Evolutionary conservation across 495 filamentous ascomycete species (phyloP).

Genomic region (Talaromyces adpressus): DNA sequence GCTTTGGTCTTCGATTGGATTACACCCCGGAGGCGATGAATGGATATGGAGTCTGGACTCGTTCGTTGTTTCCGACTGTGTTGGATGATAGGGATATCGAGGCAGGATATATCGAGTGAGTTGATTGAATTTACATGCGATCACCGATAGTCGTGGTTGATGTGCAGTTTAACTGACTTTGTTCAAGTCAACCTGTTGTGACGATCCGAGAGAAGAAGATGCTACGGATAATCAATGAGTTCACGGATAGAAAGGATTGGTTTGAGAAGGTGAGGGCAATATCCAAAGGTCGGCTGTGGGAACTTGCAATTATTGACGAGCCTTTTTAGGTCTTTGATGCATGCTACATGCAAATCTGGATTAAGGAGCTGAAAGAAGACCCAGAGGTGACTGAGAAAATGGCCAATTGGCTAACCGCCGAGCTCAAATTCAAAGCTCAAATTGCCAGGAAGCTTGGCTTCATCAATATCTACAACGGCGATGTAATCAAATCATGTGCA

Average conservation of each 20-base stretch:
- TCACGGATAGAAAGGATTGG: conserved; percentile 46
- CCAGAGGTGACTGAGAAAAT: conserved; percentile 35
- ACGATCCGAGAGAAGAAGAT: conserved; percentile 32
- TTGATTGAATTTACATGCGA: not conserved
- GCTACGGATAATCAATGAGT: conserved; percentile 28
- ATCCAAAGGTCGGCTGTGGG: not conserved
- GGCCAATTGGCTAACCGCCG: conserved; percentile 43
- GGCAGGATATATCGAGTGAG: conserved; percentile 26
- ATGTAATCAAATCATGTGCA: conserved; percentile 27
- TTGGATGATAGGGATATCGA: conserved; percentile 28
- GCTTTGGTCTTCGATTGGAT: conserved; percentile 34
- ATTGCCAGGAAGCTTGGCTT: conserved; percentile 13
- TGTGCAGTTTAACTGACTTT: not conserved
- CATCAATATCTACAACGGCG: conserved; percentile 21
- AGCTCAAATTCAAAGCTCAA: conserved; percentile 42
- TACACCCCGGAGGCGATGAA: conserved; percentile 17
- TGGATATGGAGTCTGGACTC: conserved; percentile 11
- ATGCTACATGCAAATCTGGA: conserved; percentile 29
- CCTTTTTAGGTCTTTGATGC: conserved; percentile 34
- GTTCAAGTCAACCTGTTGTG: conserved; percentile 5
- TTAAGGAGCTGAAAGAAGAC: conserved; percentile 20
- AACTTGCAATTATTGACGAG: not conserved
- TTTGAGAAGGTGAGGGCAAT: conserved; percentile 16
- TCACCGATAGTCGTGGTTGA: not conserved
- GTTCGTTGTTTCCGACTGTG: conserved; percentile 25